A percentile compares a stretch with the other conserved stretches of the same genome.
Conservation (phyloP, 2,329 filamentous ascomycete genomes). For the Zymoseptoria crescenta region DNA sequence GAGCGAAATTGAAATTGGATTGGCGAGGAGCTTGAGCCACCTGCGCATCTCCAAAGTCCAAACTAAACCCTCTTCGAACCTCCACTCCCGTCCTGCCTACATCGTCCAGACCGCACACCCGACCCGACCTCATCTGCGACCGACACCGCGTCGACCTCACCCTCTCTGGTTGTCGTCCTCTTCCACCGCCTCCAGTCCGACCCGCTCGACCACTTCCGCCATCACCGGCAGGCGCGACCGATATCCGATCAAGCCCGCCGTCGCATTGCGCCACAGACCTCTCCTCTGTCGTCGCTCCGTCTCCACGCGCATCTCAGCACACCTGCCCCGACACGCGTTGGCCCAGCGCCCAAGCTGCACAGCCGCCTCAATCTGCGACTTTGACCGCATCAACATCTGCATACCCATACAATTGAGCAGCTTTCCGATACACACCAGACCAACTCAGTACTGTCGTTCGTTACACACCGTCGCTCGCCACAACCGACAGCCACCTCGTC, state of each 20-base stretch:
- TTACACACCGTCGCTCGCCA: conserved; percentile 1
- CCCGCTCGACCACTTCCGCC: neutral
- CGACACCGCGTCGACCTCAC: neutral
- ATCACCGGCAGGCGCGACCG: neutral
- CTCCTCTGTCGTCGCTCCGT: neutral
- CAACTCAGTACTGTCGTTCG: neutral
- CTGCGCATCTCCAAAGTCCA: too few relatives aligned
- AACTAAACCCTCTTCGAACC: neutral
- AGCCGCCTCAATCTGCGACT: neutral
- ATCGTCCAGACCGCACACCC: neutral
- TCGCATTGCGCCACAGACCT: neutral
- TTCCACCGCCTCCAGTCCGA: neutral
- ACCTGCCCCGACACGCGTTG: neutral
- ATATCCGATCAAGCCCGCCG: neutral
- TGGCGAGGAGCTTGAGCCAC: neutral
- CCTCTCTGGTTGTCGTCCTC: neutral
- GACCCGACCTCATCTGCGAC: conserved; percentile 5
- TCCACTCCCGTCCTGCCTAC: neutral
- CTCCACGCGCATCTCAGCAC: neutral
- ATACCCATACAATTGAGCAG: neutral
- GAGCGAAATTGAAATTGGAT: neutral
- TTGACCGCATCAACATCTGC: neutral
- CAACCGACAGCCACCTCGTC: conserved; percentile 1
- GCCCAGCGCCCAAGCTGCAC: neutral
- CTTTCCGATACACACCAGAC: neutral